A percentile compares a stretch with the other conserved stretches of the same genome.
Conservation (phyloP, 2,329 filamentous ascomycete genomes). For the Pyricularia grisea region DNA sequence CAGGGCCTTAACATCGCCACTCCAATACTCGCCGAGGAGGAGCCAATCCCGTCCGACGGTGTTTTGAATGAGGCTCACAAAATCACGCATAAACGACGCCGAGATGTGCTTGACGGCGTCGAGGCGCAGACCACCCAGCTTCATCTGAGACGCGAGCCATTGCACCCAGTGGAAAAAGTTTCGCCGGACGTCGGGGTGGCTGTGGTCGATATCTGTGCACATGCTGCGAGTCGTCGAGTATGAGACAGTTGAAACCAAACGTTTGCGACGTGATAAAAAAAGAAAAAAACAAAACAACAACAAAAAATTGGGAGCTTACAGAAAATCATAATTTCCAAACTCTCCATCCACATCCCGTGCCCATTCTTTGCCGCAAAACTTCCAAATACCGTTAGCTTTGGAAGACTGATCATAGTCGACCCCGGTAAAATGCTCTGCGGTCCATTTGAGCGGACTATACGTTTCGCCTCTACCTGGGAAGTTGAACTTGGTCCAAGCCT, state of each 20-base stretch:
- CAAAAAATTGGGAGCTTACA: slow-evolving; percentile 19
- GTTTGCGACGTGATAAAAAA: too few species aligned
- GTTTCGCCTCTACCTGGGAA: slow-evolving; percentile 51
- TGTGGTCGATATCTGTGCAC: slow-evolving; percentile 24
- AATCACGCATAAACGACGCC: slow-evolving; percentile 19
- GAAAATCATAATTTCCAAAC: slow-evolving; percentile 50
- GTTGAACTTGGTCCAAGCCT: slow-evolving; percentile 59
- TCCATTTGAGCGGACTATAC: slow-evolving; percentile 55
- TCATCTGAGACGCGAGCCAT: slow-evolving; percentile 20
- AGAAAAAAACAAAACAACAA: too few species aligned
- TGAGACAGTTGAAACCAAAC: too few species aligned
- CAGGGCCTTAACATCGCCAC: slow-evolving; percentile 29
- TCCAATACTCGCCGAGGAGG: slow-evolving; percentile 65
- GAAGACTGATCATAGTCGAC: slow-evolving; percentile 53
- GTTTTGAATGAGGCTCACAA: slow-evolving; percentile 16
- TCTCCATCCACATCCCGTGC: slow-evolving; percentile 43
- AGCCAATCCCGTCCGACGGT: slow-evolving; percentile 43
- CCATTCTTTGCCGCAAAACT: slow-evolving; percentile 57
- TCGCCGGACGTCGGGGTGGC: slow-evolving; percentile 19
- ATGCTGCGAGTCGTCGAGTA: too few species aligned
- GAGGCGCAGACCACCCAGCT: slow-evolving; percentile 21
- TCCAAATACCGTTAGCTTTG: slow-evolving; percentile 53
- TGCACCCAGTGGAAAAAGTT: slow-evolving; percentile 22
- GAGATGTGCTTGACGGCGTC: slow-evolving; percentile 27
- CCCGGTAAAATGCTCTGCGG: slow-evolving; percentile 58